Evolutionary conservation across 1,284 basidiomycete species (phyloP), one percentile per base, ranked within the genome.

Genomic region (Ustilago trichophora): DNA sequence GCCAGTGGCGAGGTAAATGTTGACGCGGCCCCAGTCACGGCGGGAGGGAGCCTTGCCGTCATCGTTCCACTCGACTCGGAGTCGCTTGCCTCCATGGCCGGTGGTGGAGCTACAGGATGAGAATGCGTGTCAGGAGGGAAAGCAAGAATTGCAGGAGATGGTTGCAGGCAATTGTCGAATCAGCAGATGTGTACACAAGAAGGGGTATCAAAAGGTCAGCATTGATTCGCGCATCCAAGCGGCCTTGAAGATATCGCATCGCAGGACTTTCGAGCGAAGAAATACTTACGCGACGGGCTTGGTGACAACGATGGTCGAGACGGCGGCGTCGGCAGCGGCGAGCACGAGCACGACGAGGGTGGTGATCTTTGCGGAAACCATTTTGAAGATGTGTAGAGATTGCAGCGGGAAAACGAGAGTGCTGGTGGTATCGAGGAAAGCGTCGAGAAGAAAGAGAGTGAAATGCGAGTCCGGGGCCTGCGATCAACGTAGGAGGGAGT

Each of bases 1-100:
- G 25, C 76, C 76, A 16, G 67, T 67, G 50, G 73, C 73, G 35
- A 78, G 73, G 55, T 37, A 78, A 46, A 78, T 64, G 72, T 75
- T 77, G 60, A 75, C 31, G 16, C 44, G 48, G 18, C 73, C 76
- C 75, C 75, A 78, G 49, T 60, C 58, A 25, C 53, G 35, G 26
- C 34, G 37, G 24, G 46, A 54, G 29, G 76, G 76, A 13, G 58
- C 18, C 49, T 65, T 62, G 63, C 67, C 66, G 46, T 78, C 68
- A 48, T 78, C 76, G 31, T 64, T 52, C 76, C 76, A 78, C 46
- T 70, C 56, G 38, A 78, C 50, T 3, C 19, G 6, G 36, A 78
- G 66, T 3, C 31, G 36, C 13, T 52, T 43, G 43, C 71, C 75
- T 22, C 75, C 76, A 34, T 47, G 41, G 16, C 38, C 67, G n/a